Conservation (phyloP, 2,329 filamentous ascomycete species). For the Cyphellophora attinorum region DNA sequence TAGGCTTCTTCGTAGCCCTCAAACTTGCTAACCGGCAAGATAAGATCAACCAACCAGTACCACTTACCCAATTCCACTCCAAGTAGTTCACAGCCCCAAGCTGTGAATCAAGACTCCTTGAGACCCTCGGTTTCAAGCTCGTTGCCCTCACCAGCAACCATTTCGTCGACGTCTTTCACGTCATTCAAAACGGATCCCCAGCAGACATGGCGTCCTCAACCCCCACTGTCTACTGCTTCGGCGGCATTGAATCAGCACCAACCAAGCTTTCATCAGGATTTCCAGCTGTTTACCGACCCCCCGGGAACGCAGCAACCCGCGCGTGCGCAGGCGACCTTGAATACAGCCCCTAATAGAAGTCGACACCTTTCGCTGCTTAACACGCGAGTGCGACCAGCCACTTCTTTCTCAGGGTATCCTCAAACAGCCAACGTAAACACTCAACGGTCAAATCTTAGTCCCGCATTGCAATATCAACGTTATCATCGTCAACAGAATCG, state of each 20-base stretch:
- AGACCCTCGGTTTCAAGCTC: constrained; percentile 19
- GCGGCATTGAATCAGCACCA: constrained; percentile 15
- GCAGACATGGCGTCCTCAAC: constrained; percentile 25
- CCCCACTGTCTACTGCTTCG: constrained; percentile 22
- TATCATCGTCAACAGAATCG: constrained; percentile 18
- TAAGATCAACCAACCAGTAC: too few species aligned
- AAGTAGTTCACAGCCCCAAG: constrained; percentile 20
- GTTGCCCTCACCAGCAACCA: constrained; percentile 22
- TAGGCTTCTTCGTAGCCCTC: constrained; percentile 13
- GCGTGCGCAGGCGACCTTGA: constrained; percentile 22
- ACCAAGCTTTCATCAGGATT: constrained; percentile 22
- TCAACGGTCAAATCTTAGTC: constrained; percentile 16
- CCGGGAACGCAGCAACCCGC: constrained; percentile 11
- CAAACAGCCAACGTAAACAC: constrained; percentile 13
- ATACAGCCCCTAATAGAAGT: constrained; percentile 22
- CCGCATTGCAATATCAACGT: constrained; percentile 16
- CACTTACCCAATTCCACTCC: constrained; percentile 11
- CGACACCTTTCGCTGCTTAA: constrained; percentile 18
- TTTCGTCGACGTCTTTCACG: constrained; percentile 22
- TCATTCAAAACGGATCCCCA: constrained; percentile 27
- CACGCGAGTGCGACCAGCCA: constrained; percentile 11
- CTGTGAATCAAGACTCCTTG: constrained; percentile 22
- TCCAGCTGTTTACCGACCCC: constrained; percentile 23
- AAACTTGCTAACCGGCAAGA: constrained; percentile 21
- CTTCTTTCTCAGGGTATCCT: constrained; percentile 10